Evolutionary conservation across 768 basidiomycete genomes (phyloP).

Genomic region (Tricholoma sp.): DNA sequence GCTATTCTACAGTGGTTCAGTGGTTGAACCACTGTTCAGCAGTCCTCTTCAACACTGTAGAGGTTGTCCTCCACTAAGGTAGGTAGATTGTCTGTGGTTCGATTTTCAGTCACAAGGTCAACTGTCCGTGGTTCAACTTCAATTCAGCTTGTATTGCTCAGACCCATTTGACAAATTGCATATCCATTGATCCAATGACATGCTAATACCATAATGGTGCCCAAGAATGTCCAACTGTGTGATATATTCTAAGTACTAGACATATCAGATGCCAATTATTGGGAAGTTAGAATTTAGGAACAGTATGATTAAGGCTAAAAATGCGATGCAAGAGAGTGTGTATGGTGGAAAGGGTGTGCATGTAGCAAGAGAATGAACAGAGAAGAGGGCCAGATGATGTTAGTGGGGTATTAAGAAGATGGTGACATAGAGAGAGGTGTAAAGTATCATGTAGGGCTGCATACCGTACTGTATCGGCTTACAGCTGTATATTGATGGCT

Average conservation of each 20-base stretch:
- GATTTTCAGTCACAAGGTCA: no score
- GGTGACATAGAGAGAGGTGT: no score
- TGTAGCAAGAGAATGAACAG: background rate
- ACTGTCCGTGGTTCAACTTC: no score
- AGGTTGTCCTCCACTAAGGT: no score
- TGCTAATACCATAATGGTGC: background rate
- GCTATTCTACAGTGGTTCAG: no score
- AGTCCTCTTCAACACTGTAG: no score
- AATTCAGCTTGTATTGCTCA: no score
- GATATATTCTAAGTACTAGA: background rate
- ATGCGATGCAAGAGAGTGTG: background rate
- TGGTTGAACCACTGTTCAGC: slow-evolving; percentile 16
- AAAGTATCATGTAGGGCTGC: no score
- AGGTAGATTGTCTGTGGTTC: no score
- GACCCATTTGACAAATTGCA: background rate
- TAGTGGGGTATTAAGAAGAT: no score
- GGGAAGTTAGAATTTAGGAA: background rate
- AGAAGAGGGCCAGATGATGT: background rate
- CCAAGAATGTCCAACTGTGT: background rate
- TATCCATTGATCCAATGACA: background rate
- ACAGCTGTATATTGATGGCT: no score
- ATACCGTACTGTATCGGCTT: no score
- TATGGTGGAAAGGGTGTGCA: background rate
- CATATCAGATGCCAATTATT: background rate
- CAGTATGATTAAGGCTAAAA: background rate